These are phyloP conservation scores for Gardenia jasminoides DNA, from an alignment of 257 asterid species.

Conservation along the genomic window DNA sequence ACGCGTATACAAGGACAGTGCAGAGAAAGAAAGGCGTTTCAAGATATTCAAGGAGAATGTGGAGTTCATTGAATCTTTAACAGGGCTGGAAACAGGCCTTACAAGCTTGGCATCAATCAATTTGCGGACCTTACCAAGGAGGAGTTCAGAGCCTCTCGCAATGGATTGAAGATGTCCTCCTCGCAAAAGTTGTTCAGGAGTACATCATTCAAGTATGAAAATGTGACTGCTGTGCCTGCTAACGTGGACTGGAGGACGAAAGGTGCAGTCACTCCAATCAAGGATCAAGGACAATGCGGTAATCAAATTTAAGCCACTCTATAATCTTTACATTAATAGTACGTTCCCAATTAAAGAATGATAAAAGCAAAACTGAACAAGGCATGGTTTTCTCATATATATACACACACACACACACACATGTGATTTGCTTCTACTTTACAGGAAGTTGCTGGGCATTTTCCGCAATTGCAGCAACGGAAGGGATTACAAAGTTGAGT, in stretches of 20 bases:
- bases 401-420: neutral
- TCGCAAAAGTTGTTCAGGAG: neutral
- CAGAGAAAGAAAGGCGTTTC: slow-evolving; percentile 16
- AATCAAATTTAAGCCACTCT: neutral
- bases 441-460: no score
- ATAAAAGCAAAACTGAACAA: neutral
- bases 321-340: neutral
- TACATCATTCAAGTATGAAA: slow-evolving; percentile 14
- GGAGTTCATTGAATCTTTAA: slow-evolving; percentile 9
- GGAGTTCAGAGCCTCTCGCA: slow-evolving; percentile 11
- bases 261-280: slow-evolving; percentile 22
- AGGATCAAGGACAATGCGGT: slow-evolving; percentile 25
- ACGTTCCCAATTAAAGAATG: slow-evolving; percentile 22
- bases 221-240: slow-evolving; percentile 14
- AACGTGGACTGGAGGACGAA: slow-evolving; percentile 19
- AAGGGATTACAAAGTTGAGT: no score
- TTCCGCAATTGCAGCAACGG: no score
- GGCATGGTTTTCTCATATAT: no score
- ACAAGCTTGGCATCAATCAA: slow-evolving; percentile 22
- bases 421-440: neutral
- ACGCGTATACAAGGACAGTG: slow-evolving; percentile 6
- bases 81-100: slow-evolving; percentile 15
- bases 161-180: slow-evolving; percentile 11
- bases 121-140: slow-evolving; percentile 18
- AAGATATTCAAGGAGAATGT: slow-evolving; percentile 16